These are phyloP conservation scores for Globisporangium okanoganense DNA, from an alignment of 352 stramenopile species.

Conservation along the genomic window DNA sequence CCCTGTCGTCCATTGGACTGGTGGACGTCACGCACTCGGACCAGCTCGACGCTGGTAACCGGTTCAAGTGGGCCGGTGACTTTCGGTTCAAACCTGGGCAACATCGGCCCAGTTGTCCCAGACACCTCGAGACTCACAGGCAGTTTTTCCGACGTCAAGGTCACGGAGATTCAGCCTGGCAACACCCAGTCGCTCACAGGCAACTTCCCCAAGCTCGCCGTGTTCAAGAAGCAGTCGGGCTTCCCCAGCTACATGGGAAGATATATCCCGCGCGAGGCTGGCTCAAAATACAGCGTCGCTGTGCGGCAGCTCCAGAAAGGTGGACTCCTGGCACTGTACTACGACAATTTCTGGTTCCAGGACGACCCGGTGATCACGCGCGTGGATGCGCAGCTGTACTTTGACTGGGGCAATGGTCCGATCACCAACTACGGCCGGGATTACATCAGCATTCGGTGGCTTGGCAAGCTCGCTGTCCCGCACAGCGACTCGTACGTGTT, in stretches of 20 bases:
- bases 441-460: conserved; percentile 94
- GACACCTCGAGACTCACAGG: conserved; percentile 49
- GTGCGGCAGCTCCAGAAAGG: conserved; percentile 91
- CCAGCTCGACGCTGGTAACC: conserved; percentile 71
- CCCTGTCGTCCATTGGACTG: conserved; percentile 75
- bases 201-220: conserved; percentile 52
- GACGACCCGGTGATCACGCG: conserved; percentile 84
- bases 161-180: conserved; percentile 68
- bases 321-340: conserved; percentile 91
- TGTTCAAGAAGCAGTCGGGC: conserved; percentile 92
- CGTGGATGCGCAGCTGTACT: conserved; percentile 83
- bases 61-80: conserved; percentile 93
- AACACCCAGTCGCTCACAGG: conserved; percentile 73
- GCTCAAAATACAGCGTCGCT: conserved; percentile 82
- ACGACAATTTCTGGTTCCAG: conserved; percentile 96
- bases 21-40: conserved; percentile 87
- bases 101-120: conserved; percentile 63
- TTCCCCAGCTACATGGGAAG: conserved; percentile 89
- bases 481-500: conserved; percentile 90
- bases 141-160: conserved; percentile 42
- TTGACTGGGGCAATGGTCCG: conserved; percentile 87
- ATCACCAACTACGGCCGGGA: conserved; percentile 94
- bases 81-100: conserved; percentile 86
- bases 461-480: conserved; percentile 88
- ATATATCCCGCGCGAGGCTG: conserved; percentile 76